Percentiles rank a stretch among this genome's conserved stretches.
Evolutionary conservation across 208 protist genomes (phyloP).

Genomic region (Herpetomonas muscarum): DNA sequence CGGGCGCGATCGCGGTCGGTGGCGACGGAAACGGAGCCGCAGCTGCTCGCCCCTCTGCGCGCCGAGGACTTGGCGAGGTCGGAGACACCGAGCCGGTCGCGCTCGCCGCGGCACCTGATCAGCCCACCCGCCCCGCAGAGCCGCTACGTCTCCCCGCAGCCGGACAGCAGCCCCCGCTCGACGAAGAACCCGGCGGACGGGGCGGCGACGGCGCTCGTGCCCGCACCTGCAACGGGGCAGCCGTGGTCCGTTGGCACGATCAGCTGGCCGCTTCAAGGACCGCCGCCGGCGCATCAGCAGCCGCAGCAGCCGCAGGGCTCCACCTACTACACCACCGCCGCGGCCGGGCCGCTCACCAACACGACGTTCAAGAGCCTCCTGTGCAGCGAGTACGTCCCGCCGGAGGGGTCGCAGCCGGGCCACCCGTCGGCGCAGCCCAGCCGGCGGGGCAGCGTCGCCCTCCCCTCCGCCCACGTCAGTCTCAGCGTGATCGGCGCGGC

Average conservation of each 20-base stretch:
- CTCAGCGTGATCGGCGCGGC: neutral
- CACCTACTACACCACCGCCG: slow-evolving; percentile 1
- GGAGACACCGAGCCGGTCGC: neutral
- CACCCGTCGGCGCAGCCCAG: neutral
- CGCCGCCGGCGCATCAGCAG: slow-evolving; percentile 1
- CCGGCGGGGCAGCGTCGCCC: neutral
- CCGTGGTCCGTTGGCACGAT: neutral
- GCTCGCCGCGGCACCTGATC: neutral
- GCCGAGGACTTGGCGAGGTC: neutral
- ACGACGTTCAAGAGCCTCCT: slow-evolving; percentile 67
- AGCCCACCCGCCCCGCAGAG: slow-evolving; percentile 1
- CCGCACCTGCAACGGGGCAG: neutral
- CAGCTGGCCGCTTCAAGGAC: neutral
- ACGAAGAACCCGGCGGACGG: too few relatives aligned
- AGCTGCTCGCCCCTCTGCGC: neutral
- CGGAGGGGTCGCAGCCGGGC: slow-evolving; percentile 4
- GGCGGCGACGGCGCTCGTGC: neutral
- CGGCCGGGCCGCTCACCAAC: slow-evolving; percentile 21
- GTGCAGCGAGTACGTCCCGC: slow-evolving; percentile 42
- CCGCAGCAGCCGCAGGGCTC: slow-evolving; percentile 18
- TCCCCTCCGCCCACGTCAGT: neutral
- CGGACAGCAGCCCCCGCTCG: neutral
- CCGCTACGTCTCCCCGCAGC: slow-evolving; percentile 2
- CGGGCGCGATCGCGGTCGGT: slow-evolving; percentile 7
- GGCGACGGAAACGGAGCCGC: neutral